Conservation (phyloP, 805 yeast genomes). For the Candida boleticola region DNA sequence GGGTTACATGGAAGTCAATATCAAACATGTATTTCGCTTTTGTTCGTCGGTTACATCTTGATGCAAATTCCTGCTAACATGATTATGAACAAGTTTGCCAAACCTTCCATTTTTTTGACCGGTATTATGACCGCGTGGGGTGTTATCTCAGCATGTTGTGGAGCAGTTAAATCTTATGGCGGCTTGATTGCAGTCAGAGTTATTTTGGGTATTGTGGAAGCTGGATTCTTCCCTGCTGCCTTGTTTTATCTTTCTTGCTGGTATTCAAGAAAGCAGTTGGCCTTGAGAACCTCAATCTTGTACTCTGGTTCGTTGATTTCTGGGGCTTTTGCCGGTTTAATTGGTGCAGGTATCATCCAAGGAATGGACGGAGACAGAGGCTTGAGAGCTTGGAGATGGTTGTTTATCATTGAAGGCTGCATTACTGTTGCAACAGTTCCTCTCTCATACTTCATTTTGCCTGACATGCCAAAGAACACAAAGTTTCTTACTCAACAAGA, state of each 20-base stretch:
- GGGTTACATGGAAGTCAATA: conserved; percentile 42
- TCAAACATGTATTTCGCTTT: conserved; percentile 51
- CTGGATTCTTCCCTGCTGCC: conserved; percentile 49
- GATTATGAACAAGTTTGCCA: conserved; percentile 44
- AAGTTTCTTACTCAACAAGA: conserved; percentile 45
- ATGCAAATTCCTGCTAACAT: conserved; percentile 51
- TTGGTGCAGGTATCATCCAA: conserved; percentile 52
- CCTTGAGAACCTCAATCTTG: conserved; percentile 48
- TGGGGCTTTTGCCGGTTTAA: conserved; percentile 56
- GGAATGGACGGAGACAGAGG: conserved; percentile 41
- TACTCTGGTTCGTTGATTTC: conserved; percentile 51
- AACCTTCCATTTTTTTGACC: conserved; percentile 51
- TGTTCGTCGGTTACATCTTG: conserved; percentile 48
- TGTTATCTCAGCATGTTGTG: conserved; percentile 44
- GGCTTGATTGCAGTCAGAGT: conserved; percentile 48
- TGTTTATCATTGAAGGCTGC: conserved; percentile 55
- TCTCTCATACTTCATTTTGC: conserved; percentile 46
- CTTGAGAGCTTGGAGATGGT: conserved; percentile 52
- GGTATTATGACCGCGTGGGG: conserved; percentile 52
- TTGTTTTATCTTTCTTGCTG: conserved; percentile 52
- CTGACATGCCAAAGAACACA: conserved; percentile 53
- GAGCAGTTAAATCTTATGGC: conserved; percentile 42
- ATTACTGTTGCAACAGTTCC: conserved; percentile 48
- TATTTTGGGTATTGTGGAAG: conserved; percentile 46
- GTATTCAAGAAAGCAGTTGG: conserved; percentile 52